A percentile compares a stretch with the other conserved stretches of the same genome.
Conservation (phyloP, 202 grass and related monocot genomes). For the Panicum hallii region DNA sequence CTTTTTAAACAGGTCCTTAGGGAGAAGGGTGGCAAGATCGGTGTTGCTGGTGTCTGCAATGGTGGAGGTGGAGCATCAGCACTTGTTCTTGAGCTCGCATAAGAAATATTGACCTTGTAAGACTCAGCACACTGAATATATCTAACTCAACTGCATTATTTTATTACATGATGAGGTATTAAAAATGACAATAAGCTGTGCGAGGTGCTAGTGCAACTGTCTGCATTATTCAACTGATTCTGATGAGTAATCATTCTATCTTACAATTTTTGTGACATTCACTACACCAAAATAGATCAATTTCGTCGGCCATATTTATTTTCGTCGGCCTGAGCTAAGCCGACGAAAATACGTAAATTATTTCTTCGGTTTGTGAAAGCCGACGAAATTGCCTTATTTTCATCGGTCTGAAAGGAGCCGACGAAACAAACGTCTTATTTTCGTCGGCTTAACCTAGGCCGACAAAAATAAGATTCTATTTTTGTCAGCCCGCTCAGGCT, state of each 20-base stretch:
- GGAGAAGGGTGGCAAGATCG: conserved; percentile 74
- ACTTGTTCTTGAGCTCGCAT: conserved; percentile 74
- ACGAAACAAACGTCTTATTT: too few species aligned
- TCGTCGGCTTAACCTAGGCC: too few species aligned
- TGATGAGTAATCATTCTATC: neutral
- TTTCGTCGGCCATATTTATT: too few species aligned
- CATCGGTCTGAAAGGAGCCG: too few species aligned
- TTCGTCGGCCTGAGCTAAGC: too few species aligned
- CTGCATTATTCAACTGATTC: neutral
- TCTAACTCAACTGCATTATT: neutral
- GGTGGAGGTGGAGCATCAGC: conserved; percentile 90
- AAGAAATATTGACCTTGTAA: conserved; percentile 19
- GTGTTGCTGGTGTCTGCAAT: conserved; percentile 86
- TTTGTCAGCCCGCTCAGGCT: too few species aligned
- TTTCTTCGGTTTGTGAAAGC: too few species aligned
- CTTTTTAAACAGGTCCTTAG: conserved; percentile 64
- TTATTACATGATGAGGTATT: neutral
- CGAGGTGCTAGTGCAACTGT: neutral
- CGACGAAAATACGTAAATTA: too few species aligned
- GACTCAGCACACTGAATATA: neutral
- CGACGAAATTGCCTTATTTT: too few species aligned
- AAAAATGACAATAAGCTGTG: neutral
- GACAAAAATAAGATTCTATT: too few species aligned
- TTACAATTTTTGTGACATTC: neutral
- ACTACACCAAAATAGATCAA: too few species aligned